Base-by-base conservation (phyloP, 1,284 basidiomycete species). In the Cryptococcus maquisensis region DNA sequence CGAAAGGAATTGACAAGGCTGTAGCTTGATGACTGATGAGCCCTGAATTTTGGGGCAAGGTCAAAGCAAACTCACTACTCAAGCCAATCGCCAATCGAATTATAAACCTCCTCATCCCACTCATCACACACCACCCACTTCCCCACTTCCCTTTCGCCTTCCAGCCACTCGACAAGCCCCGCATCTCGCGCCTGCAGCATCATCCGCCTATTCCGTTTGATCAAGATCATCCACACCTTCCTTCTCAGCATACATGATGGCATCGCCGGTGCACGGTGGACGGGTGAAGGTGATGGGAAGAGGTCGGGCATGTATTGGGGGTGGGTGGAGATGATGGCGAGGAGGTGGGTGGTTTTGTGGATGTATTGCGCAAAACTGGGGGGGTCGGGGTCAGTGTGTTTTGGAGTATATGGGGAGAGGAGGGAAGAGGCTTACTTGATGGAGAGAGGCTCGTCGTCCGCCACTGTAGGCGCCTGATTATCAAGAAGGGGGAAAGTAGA, bases 221-320 rank as follows among this genome's bases (percentile, higher is more conserved):
- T 77, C 66, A 77, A 77, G 56, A 52, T 65, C 38, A 24, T 63
- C 0, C 68, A 75, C 50, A 51, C 73, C 0, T 39, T 51, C 37
- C 76, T 77, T 56, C 72, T 72, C 32, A 73, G 69, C 18, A 70
- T 70, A 3, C 71, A 70, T 68, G 73, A 77, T 55, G 64, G 56
- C 3, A 62, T 58, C 52, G 63, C 69, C 21, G 75, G 75, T 1
- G 35, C 66, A 32, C 7, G 28, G 7, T 10, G 28, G 28, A n/a
- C n/a, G n/a, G n/a, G n/a, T n/a, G 4, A 32, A 10, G 28, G 28
- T 6, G 28, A 32, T 6, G 28, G 28, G 28, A 32, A 32, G 28
- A 32, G 28, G 28, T 32, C 28, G 28, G 7, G 28, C 28, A 44
- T 74, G 6, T 21, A 49, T 2, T 74, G 72, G 73, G 59, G 71